Base-by-base conservation (phyloP, 352 stramenopile species). In the Globisporangium radiosum region DNA sequence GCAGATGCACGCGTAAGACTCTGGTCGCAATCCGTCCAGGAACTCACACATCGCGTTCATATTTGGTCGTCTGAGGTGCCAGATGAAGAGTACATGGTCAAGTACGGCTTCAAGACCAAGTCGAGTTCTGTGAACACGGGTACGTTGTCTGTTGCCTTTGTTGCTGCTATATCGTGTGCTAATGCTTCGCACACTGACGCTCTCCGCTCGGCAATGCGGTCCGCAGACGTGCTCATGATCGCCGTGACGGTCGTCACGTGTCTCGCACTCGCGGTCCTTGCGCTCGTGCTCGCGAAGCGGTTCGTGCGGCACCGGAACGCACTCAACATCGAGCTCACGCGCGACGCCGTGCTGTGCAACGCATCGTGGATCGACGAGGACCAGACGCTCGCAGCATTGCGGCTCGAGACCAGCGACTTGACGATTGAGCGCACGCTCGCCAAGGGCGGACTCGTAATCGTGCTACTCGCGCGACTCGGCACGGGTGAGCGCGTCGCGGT, bases 311-410 rank as follows among this genome's bases (percentile, higher is more conserved):
- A 59, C 38, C 60, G 61, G 38, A 54, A 65, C 13, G 37, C 47
- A 14, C 42, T 70, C 15, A 70, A 70, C 44, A 62, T 66, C 36
- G 43, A 66, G n/a, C 63, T 70, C 48, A 58, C 60, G 49, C 63
- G 62, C 14, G 54, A 66, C 37, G 54, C 44, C 19, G 54, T 70
- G 25, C 49, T 66, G 38, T 61, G 53, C 17, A 54, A 64, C 13
- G 59, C 54, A 14, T 54, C 54, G 44, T 66, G 63, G 63, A 57
- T 65, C 48, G 60, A 62, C 14, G 56, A 68, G 8, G 62, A 65
- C 42, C 36, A 58, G 19, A 54, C n/a, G 17, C n/a, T 71, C 17
- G 64, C 64, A 13, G 52, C 61, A 5, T 15, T 68, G 48, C 64
- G 61, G 0, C 44, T 69, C 38, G 60, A 62, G 36, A n/a, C 42